Conservation (phyloP, 2,329 filamentous ascomycete genomes). For the Pseudogymnoascus verrucosus region DNA sequence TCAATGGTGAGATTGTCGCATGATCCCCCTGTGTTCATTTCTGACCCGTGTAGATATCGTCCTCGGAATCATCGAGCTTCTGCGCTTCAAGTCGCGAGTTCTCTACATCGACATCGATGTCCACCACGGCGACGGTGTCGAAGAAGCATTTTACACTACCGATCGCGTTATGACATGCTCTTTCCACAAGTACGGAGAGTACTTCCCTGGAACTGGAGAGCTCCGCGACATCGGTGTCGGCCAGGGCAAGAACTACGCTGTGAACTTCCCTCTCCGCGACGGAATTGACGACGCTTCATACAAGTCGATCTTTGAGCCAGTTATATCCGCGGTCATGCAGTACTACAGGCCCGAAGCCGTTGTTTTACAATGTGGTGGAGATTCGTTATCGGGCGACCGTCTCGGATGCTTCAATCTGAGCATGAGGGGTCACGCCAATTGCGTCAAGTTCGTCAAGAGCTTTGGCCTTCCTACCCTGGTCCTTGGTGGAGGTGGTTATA, state of each 20-base stretch:
- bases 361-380: slow-evolving; percentile 91
- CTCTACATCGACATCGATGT: slow-evolving; percentile 96
- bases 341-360: slow-evolving; percentile 87
- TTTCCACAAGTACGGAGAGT: slow-evolving; percentile 95
- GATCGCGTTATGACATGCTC: slow-evolving; percentile 89
- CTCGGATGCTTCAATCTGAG: slow-evolving; percentile 96
- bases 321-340: slow-evolving; percentile 78
- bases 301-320: slow-evolving; percentile 82
- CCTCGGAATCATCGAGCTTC: slow-evolving; percentile 83
- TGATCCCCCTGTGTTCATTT: slow-evolving; percentile 29
- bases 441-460: slow-evolving; percentile 83
- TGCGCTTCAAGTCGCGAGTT: slow-evolving; percentile 88
- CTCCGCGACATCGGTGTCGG: slow-evolving; percentile 82
- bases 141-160: slow-evolving; percentile 88
- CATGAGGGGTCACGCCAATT: slow-evolving; percentile 91
- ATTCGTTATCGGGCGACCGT: slow-evolving; percentile 88
- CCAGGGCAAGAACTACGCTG: slow-evolving; percentile 77
- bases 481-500: slow-evolving; percentile 92
- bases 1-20: slow-evolving; percentile 62
- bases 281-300: slow-evolving; percentile 88
- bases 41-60: slow-evolving; percentile 72
- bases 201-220: slow-evolving; percentile 88
- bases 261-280: slow-evolving; percentile 87
- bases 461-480: slow-evolving; percentile 83
- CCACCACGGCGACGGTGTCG: slow-evolving; percentile 86